phyloP scores from a whole-genome alignment of 495 filamentous ascomycete species.

The Penicillium egyptiacum region DNA sequence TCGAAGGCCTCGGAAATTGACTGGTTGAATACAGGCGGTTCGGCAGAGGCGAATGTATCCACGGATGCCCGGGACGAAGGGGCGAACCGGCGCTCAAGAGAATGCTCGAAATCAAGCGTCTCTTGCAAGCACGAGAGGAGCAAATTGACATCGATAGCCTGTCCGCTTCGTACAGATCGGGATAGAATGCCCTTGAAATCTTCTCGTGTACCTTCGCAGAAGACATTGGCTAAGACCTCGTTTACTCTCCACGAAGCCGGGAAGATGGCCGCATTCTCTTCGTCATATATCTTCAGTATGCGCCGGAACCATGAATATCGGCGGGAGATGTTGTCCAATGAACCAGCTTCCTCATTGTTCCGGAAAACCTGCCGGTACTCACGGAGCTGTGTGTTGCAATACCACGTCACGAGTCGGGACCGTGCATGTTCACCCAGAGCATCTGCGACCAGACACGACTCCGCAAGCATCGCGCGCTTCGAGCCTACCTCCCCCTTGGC shows the following conservation, averaged over 20 bases:
- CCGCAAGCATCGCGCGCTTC: conserved; percentile 68
- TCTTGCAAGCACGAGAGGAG: conserved; percentile 91
- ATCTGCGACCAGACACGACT: conserved; percentile 93
- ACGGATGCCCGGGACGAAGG: conserved; percentile 80
- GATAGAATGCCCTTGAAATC: conserved; percentile 93
- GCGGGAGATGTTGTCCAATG: conserved; percentile 92
- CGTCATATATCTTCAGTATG: conserved; percentile 94
- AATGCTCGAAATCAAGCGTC: conserved; percentile 96
- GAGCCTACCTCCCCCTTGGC: conserved; percentile 80
- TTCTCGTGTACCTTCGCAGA: conserved; percentile 92
- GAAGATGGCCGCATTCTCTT: conserved; percentile 88
- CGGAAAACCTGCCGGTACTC: conserved; percentile 95
- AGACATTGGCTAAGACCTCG: conserved; percentile 86
- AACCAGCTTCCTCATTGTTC: conserved; percentile 95
- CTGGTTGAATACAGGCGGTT: conserved; percentile 79
- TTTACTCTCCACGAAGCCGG: conserved; percentile 86
- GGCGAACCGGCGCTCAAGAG: conserved; percentile 79
- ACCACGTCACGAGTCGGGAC: conserved; percentile 86
- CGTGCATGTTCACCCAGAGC: conserved; percentile 87
- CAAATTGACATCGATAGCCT: conserved; percentile 86
- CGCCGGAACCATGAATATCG: conserved; percentile 95
- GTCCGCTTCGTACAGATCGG: conserved; percentile 81
- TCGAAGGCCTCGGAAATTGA: conserved; percentile 97
- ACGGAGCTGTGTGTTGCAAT: conserved; percentile 93
- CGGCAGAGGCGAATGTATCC: conserved; percentile 82